These are phyloP conservation scores for Paraphoma sp. DNA, from an alignment of 2,329 filamentous ascomycete genomes.

Conservation along the genomic window DNA sequence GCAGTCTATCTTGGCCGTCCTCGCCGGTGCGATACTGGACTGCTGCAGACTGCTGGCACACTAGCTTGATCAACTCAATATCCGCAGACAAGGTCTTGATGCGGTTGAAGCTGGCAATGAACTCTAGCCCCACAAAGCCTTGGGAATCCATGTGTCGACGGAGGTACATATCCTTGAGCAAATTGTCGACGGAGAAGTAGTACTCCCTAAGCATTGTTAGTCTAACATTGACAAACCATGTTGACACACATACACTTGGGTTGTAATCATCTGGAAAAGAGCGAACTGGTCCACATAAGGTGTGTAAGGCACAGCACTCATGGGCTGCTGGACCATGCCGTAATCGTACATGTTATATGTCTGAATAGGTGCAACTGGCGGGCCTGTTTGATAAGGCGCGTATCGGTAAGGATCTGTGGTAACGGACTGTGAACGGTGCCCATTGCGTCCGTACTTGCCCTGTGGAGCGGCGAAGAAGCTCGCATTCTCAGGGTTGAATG, in stretches of 20 bases:
- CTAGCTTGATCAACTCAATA: slow-evolving; percentile 74
- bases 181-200: slow-evolving; percentile 95
- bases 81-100: slow-evolving; percentile 77
- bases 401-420: slow-evolving; percentile 61
- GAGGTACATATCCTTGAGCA: slow-evolving; percentile 90
- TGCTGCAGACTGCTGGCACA: slow-evolving; percentile 73
- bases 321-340: slow-evolving; percentile 60
- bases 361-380: slow-evolving; percentile 53
- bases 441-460: slow-evolving; percentile 56
- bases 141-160: slow-evolving; percentile 93
- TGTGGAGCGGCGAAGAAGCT: slow-evolving; percentile 39
- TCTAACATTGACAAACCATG: not conserved
- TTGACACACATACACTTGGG: slow-evolving; percentile 59
- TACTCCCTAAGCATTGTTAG: slow-evolving; percentile 72
- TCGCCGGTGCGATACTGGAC: slow-evolving; percentile 78
- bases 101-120: slow-evolving; percentile 87
- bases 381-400: slow-evolving; percentile 40
- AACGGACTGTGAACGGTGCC: slow-evolving; percentile 67
- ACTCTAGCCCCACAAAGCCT: slow-evolving; percentile 81
- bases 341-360: slow-evolving; percentile 66
- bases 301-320: slow-evolving; percentile 65
- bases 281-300: slow-evolving; percentile 65
- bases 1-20: slow-evolving; percentile 79
- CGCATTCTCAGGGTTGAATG: slow-evolving; percentile 44
- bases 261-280: slow-evolving; percentile 64